Base-by-base conservation (phyloP, 2,329 filamentous ascomycete genomes). In the Dactylellina drechsleri region DNA sequence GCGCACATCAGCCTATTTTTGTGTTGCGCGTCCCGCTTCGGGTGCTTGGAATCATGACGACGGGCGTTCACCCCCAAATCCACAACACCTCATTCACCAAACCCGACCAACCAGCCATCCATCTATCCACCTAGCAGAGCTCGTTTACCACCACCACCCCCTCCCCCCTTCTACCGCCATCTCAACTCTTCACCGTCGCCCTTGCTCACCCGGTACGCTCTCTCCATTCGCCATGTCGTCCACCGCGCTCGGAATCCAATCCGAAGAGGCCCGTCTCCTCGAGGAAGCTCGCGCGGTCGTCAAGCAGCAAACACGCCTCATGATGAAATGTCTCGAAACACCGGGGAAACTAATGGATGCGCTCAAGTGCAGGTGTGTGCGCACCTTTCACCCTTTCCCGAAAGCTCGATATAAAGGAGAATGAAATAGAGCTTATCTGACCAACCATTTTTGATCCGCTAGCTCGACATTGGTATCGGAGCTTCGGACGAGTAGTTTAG, bases 321-420 rank as follows among this genome's bases (percentile, higher is more conserved):
- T 99, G 95, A 93, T 94, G 85, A 94, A 96, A 85, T 98, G 93
- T 81, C 87, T 99, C 76, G 96, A 99, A 82, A 96, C 92, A 8
- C 93, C 95, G 5, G 94, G 95, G 78, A 99, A 99, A 87, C 89
- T 99, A 78, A 99, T 99, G 95, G 95, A 99, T 86, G 95, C 95
- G 80, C 88, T 99, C 80, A 99, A 99, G 85, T 98, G 94, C 91
- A 97, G 93, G 95, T 98, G 87, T 80, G 91, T 85, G 78, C 41
- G 57, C 66, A 23, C 16, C n/a, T 41, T 36, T n/a, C 16, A 52
- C 26, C 26, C n/a, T 23, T 13, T 26, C 49, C 7, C 6, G 26
- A 8, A 36, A 52, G 47, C 18, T 52, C 4, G 4, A 12, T 47
- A 47, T 12, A 2, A 15, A 47, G 43, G 1, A 47, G 16, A 47